Evolutionary conservation across 441 rosid genomes (phyloP), one percentile per base, ranked within the genome.

Genomic region (Croton laevigatus): DNA sequence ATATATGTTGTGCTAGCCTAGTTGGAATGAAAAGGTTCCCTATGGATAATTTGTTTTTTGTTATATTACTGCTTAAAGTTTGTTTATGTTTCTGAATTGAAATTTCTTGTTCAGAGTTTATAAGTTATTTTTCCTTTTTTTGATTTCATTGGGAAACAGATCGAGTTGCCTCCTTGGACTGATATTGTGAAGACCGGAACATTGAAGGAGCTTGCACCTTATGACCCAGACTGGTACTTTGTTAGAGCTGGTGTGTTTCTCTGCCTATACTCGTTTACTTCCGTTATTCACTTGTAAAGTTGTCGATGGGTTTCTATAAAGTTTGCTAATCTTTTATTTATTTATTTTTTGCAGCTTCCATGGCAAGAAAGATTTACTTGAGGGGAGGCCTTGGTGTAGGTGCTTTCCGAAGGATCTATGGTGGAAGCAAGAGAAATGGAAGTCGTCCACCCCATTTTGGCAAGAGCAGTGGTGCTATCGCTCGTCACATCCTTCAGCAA

Each of bases 371-470:
- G 81, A 86, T 93, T 49, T 90, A 90, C 78, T 71, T 93, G 42
- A 90, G 95, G 78, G 97, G 95, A 71, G 97, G 98, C 71, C 92
- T 89, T 49, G 98, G 98, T n/a, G 97, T 93, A 19, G 98, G 98
- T 77, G 91, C 95, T 70, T 90, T 93, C 81, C 83, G 85, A 2
- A 90, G 98, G 77, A 93, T 90, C 69, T 93, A 93, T 65, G 98
- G 98, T 51, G 97, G 97, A 6, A 90, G 93, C 89, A 83, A 89
- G 83, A 92, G 97, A 71, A 90, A 88, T 59, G 97, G 97, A 59
- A 89, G 93, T 69, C 88, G 97, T 40, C 94, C 96, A 36, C 94
- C 89, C 8, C 96, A 90, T 58, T 90, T 90, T 76, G 77, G 97
- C 84, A 91, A 86, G 86, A 84, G 89, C 85, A 91, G 96, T 59